phyloP scores from a whole-genome alignment of 441 rosid species.

The Populus hybrid region DNA sequence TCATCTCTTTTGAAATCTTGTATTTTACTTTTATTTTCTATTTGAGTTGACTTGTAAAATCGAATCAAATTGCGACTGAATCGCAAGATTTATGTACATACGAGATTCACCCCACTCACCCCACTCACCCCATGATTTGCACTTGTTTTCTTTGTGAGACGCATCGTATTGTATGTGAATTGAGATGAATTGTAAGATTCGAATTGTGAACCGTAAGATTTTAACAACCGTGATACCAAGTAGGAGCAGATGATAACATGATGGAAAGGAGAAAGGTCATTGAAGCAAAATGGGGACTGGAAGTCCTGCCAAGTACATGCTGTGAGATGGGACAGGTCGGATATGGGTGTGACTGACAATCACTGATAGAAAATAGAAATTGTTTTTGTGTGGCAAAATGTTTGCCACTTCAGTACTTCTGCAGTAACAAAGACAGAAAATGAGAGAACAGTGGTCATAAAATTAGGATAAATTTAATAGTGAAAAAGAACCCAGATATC shows the following conservation, averaged over 20 bases:
- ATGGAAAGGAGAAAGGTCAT: neutral
- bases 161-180: no score
- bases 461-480: neutral
- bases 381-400: conserved; percentile 1
- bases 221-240: no score
- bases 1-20: no score
- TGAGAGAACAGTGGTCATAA: neutral
- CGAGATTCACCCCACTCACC: no score
- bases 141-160: no score
- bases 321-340: neutral
- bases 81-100: no score
- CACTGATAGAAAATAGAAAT: neutral
- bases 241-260: neutral
- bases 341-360: neutral
- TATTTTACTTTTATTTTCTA: no score
- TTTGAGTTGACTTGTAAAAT: no score
- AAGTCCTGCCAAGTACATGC: neutral
- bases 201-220: no score
- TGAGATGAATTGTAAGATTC: no score
- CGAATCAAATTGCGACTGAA: no score
- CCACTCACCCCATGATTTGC: no score
- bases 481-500: neutral
- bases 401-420: neutral
- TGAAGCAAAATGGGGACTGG: neutral
- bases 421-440: neutral